Percentiles rank a stretch among this genome's conserved stretches.
Conservation (phyloP, 2,329 filamentous ascomycete genomes). For the Sclerotinia borealis region DNA sequence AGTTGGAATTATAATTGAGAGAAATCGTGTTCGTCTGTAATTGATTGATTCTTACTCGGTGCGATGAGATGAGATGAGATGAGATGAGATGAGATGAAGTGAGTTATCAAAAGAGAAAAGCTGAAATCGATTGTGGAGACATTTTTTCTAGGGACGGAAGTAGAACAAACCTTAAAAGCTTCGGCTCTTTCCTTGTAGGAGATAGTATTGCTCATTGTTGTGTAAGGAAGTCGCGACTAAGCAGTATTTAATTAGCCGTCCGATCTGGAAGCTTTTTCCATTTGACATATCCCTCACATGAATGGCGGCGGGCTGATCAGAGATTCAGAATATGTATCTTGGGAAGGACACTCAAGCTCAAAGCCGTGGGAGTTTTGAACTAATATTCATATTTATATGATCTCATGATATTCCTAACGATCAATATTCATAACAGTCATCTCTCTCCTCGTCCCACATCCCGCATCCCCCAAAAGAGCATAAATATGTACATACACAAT, state of each 20-base stretch:
- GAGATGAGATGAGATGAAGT: background rate
- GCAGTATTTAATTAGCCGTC: background rate
- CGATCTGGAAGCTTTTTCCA: background rate
- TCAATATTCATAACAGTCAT: conserved; percentile 14
- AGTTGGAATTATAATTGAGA: background rate
- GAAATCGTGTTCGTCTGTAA: background rate
- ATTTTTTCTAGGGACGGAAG: background rate
- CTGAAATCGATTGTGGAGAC: background rate
- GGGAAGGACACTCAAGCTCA: background rate
- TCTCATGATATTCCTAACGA: conserved; percentile 15
- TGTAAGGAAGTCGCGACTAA: background rate
- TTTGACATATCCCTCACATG: background rate
- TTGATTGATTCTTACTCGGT: background rate
- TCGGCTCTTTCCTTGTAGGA: background rate
- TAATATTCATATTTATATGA: conserved; percentile 24
- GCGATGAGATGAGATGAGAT: too few relatives aligned
- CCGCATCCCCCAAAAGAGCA: conserved; percentile 16
- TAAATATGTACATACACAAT: conserved; percentile 27
- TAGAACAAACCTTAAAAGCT: background rate
- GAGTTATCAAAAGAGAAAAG: background rate
- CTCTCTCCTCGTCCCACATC: conserved; percentile 12
- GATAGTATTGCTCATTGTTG: background rate
- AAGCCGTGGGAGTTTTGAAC: conserved; percentile 7
- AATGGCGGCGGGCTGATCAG: too few relatives aligned
- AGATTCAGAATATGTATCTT: too few relatives aligned